phyloP scores from a whole-genome alignment of 2,329 filamentous ascomycete species.

The Calonectria ilicicola region DNA sequence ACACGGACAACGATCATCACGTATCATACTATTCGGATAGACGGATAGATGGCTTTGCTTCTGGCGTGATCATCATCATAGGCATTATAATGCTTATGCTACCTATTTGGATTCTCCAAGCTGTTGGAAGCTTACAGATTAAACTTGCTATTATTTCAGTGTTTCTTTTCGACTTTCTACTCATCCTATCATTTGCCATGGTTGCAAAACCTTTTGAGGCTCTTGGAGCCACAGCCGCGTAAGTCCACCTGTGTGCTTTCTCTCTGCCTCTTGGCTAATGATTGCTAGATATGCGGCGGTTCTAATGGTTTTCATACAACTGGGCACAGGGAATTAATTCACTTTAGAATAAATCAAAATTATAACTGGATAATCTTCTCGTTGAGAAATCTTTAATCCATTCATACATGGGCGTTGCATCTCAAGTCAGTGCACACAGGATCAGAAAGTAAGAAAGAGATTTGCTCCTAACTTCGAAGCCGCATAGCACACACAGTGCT shows the following conservation, averaged over 20 bases:
- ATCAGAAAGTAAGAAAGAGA: too few species aligned
- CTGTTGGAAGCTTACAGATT: not conserved
- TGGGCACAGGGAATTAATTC: not conserved
- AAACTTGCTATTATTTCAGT: not conserved
- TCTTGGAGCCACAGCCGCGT: not conserved
- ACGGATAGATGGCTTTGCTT: not conserved
- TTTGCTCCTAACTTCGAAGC: too few species aligned
- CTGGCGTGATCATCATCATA: not conserved
- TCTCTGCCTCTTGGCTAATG: not conserved
- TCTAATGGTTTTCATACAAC: not conserved
- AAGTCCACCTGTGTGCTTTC: not conserved
- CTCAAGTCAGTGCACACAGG: too few species aligned
- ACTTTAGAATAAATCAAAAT: too few species aligned
- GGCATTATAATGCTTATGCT: not conserved
- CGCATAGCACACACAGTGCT: too few species aligned
- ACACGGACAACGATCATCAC: not conserved
- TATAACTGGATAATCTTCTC: too few species aligned
- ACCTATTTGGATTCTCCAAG: not conserved
- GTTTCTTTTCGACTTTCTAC: not conserved
- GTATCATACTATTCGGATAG: not conserved
- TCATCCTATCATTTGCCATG: not conserved
- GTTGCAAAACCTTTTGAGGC: not conserved
- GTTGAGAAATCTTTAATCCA: too few species aligned
- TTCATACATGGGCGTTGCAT: too few species aligned
- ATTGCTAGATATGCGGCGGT: not conserved